A percentile compares a stretch with the other conserved stretches of the same genome.
Evolutionary conservation across 2,329 filamentous ascomycete species (phyloP).

Genomic region (Periconia macrospinosa): DNA sequence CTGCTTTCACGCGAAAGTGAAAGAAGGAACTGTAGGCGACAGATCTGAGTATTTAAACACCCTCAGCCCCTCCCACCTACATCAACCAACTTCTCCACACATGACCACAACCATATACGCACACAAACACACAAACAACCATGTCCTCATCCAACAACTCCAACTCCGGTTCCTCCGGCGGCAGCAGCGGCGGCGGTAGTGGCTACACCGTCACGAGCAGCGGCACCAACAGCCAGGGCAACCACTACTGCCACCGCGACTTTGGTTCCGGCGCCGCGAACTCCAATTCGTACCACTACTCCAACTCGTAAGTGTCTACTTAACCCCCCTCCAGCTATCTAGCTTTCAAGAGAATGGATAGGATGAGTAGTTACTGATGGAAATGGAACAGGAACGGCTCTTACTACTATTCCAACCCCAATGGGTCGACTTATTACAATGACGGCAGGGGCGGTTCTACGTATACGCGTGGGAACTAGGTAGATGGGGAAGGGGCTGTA

Average conservation of each 20-base stretch:
- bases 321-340: too few species aligned
- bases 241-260: conserved; percentile 45
- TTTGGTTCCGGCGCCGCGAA: conserved; percentile 39
- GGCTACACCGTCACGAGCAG: conserved; percentile 44
- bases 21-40: too few species aligned
- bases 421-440: conserved; percentile 45
- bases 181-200: conserved; percentile 11
- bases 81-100: too few species aligned
- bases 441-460: conserved; percentile 32
- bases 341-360: too few species aligned
- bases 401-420: conserved; percentile 44
- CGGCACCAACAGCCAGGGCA: conserved; percentile 46
- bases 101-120: too few species aligned
- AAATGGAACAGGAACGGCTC: conserved; percentile 20
- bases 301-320: conserved; percentile 22
- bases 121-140: not conserved
- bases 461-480: conserved; percentile 31
- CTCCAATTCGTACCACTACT: conserved; percentile 46
- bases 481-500: too few species aligned
- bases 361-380: too few species aligned
- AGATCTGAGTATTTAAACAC: too few species aligned
- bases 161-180: conserved; percentile 3
- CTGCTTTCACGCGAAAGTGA: too few species aligned
- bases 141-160: not conserved
- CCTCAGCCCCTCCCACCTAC: too few species aligned